Conservation (phyloP, 75 land plant genomes). For the Selaginella moellendorffii region DNA sequence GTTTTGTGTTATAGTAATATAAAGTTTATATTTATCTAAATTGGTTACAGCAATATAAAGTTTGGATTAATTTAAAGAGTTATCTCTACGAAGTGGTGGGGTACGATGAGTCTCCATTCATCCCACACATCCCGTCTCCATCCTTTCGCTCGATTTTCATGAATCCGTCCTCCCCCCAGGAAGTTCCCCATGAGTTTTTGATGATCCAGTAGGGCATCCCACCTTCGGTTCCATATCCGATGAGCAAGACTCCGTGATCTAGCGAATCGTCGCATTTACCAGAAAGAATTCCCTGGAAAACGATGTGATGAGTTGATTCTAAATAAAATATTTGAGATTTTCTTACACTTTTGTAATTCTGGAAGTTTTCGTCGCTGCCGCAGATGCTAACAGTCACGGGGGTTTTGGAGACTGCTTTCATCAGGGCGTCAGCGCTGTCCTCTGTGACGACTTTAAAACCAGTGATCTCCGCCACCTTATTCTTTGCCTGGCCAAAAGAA, state of each 20-base stretch:
- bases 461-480: not conserved
- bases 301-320: not conserved
- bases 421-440: not conserved
- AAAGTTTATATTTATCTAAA: not conserved
- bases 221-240: constrained; percentile 21
- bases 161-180: constrained; percentile 22
- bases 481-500: not conserved
- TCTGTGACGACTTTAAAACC: not conserved
- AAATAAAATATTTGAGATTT: not conserved
- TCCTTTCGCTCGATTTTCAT: constrained; percentile 16
- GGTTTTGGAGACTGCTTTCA: not conserved
- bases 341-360: not conserved
- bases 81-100: not conserved
- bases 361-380: not conserved
- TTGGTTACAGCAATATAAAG: not conserved
- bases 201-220: constrained; percentile 20
- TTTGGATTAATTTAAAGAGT: not conserved
- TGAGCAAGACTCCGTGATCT: constrained; percentile 16
- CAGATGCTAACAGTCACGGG: not conserved
- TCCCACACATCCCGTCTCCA: constrained; percentile 26
- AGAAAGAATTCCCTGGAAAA: constrained; percentile 15
- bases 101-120: constrained; percentile 17
- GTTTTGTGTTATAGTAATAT: no score
- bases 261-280: constrained; percentile 16
- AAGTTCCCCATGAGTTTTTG: constrained; percentile 23